These are phyloP conservation scores for Porphyrellus sp. DNA, from an alignment of 1,284 basidiomycete species.

Conservation along the genomic window DNA sequence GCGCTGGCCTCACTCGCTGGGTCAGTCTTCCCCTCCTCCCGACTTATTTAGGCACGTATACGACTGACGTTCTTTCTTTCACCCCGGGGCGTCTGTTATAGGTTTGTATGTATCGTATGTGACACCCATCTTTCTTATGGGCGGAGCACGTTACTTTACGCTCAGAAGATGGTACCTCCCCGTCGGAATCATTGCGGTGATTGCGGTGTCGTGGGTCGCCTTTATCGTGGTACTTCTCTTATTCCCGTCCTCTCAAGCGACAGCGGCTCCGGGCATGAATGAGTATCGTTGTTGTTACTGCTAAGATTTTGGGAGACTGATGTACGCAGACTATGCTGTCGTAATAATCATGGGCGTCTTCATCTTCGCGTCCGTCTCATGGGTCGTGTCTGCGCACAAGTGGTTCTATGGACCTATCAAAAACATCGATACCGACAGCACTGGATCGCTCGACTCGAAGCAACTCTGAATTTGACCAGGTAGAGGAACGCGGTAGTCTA, in stretches of 20 bases:
- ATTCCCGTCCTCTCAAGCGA: constrained; percentile 50
- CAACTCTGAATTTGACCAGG: constrained; percentile 1
- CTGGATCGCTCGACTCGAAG: constrained; percentile 18
- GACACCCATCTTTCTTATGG: constrained; percentile 68
- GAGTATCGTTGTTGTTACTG: constrained; percentile 21
- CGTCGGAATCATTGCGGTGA: constrained; percentile 55
- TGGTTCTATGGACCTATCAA: constrained; percentile 70
- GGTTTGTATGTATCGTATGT: constrained; percentile 65
- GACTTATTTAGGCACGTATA: neutral
- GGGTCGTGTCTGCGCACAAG: constrained; percentile 62
- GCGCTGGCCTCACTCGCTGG: constrained; percentile 65
- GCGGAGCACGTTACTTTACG: constrained; percentile 51
- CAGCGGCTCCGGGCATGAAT: constrained; percentile 55
- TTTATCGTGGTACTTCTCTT: constrained; percentile 61
- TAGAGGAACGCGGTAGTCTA: neutral
- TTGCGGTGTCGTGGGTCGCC: constrained; percentile 63
- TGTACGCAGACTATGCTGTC: constrained; percentile 57
- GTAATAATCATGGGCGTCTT: constrained; percentile 65
- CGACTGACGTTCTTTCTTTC: constrained; percentile 1
- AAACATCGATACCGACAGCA: constrained; percentile 42
- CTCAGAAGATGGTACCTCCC: constrained; percentile 61
- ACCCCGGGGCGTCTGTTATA: constrained; percentile 62
- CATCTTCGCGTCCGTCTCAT: constrained; percentile 58
- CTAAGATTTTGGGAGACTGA: neutral
- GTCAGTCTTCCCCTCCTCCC: constrained; percentile 36